Evolutionary conservation across 768 basidiomycete species (phyloP).

Genomic region (Podaxis mareebaensis): DNA sequence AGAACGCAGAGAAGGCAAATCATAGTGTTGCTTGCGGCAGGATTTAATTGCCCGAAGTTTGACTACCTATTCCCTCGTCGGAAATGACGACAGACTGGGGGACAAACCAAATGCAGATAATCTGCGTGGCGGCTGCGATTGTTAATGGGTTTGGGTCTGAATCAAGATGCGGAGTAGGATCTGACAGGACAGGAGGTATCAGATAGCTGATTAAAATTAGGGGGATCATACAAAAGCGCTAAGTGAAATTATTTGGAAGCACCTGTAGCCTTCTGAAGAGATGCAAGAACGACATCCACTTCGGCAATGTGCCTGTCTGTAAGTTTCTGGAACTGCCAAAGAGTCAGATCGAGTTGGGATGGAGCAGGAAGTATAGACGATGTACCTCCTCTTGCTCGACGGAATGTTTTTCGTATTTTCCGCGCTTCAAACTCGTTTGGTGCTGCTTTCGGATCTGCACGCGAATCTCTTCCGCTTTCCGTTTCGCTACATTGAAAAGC

Average conservation of each 20-base stretch:
- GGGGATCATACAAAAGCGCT: neutral
- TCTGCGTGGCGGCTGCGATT: no score
- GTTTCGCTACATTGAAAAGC: slow-evolving; percentile 53
- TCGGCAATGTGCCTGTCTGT: slow-evolving; percentile 62
- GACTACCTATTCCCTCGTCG: no score
- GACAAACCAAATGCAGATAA: no score
- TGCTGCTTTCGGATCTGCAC: slow-evolving; percentile 76
- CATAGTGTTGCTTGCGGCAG: no score
- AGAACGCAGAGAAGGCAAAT: no score
- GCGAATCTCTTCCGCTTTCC: slow-evolving; percentile 74
- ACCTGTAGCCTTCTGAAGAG: slow-evolving; percentile 60
- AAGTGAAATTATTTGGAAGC: slow-evolving; percentile 17
- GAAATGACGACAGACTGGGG: no score
- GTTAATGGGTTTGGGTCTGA: no score
- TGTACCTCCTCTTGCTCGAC: slow-evolving; percentile 70
- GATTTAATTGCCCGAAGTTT: no score
- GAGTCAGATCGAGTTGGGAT: neutral
- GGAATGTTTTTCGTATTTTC: slow-evolving; percentile 68
- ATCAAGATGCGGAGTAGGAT: neutral
- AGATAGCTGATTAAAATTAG: neutral
- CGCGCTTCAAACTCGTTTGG: slow-evolving; percentile 64
- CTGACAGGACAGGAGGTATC: neutral
- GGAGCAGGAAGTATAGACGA: slow-evolving; percentile 9
- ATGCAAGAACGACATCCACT: slow-evolving; percentile 63
- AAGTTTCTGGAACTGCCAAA: slow-evolving; percentile 70